phyloP scores from a whole-genome alignment of 2,329 filamentous ascomycete species.

The Hypoxylon sp. region DNA sequence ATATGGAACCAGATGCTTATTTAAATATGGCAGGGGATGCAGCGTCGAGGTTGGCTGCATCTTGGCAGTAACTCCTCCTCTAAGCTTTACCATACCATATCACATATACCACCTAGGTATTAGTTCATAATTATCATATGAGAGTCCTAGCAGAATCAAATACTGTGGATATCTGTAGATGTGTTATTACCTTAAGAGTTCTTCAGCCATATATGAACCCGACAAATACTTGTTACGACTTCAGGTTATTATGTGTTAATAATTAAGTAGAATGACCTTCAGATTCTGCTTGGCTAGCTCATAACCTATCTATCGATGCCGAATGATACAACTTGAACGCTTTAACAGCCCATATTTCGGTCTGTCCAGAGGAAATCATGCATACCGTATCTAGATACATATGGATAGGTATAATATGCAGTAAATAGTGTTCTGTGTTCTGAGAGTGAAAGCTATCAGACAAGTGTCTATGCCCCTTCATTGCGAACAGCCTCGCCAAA shows the following conservation, averaged over 20 bases:
- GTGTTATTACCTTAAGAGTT: too few species aligned
- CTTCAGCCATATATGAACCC: not conserved
- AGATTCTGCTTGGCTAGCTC: not conserved
- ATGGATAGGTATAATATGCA: constrained; percentile 1
- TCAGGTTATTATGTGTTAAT: not conserved
- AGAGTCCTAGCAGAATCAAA: too few species aligned
- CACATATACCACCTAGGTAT: too few species aligned
- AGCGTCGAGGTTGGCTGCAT: constrained; percentile 30
- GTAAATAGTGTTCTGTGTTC: not conserved
- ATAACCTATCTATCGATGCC: constrained; percentile 4
- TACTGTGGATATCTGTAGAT: too few species aligned
- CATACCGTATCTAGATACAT: not conserved
- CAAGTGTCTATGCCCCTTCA: constrained; percentile 6
- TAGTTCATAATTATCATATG: too few species aligned
- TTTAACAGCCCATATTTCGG: not conserved
- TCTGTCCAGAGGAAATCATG: constrained; percentile 11
- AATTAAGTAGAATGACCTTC: not conserved
- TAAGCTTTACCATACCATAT: too few species aligned
- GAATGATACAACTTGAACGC: not conserved
- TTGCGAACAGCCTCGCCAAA: constrained; percentile 41
- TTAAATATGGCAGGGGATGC: constrained; percentile 44
- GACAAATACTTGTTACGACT: not conserved
- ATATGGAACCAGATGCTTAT: constrained; percentile 47
- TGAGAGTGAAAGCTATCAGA: not conserved
- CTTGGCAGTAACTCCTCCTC: constrained; percentile 29